Evolutionary conservation across 495 filamentous ascomycete species (phyloP).

Genomic region (Podospora pseudopauciseta): DNA sequence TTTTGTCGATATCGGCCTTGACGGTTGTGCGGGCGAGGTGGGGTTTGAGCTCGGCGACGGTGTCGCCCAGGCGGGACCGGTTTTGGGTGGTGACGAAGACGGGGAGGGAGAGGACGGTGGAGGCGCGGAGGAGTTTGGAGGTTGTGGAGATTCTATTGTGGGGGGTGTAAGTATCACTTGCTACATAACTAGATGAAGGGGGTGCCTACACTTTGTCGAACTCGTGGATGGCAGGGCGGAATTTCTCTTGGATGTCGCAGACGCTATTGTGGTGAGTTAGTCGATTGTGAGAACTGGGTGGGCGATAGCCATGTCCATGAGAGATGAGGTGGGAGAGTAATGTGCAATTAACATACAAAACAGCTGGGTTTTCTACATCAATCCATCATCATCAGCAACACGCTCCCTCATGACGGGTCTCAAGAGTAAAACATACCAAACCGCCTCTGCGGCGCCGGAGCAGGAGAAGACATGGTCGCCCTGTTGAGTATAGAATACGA

Average conservation of each 20-base stretch:
- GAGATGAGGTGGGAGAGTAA: not conserved
- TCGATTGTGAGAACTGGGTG: too few relatives aligned
- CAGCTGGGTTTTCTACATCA: conserved; percentile 57
- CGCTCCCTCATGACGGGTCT: not conserved
- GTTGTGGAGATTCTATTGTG: conserved; percentile 48
- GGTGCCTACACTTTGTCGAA: conserved; percentile 68
- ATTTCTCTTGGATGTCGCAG: conserved; percentile 95
- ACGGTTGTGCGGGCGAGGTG: conserved; percentile 34
- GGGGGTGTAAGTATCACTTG: conserved; percentile 4
- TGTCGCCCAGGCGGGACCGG: conserved; percentile 67
- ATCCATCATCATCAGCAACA: conserved; percentile 16
- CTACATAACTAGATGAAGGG: not conserved
- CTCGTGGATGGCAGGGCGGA: conserved; percentile 74
- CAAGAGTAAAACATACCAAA: conserved; percentile 36
- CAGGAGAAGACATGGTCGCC: conserved; percentile 27
- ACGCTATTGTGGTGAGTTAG: conserved; percentile 52
- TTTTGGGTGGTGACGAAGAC: conserved; percentile 83
- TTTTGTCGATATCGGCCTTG: conserved; percentile 71
- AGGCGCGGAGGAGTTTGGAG: conserved; percentile 51
- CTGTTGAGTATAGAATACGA: not conserved
- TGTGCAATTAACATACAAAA: conserved; percentile 53
- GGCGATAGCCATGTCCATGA: not conserved
- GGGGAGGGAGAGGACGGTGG: conserved; percentile 66
- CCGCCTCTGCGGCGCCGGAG: conserved; percentile 31
- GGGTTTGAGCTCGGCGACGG: conserved; percentile 61